phyloP scores from a whole-genome alignment of 441 rosid genomes.

The Brassica balearica region DNA sequence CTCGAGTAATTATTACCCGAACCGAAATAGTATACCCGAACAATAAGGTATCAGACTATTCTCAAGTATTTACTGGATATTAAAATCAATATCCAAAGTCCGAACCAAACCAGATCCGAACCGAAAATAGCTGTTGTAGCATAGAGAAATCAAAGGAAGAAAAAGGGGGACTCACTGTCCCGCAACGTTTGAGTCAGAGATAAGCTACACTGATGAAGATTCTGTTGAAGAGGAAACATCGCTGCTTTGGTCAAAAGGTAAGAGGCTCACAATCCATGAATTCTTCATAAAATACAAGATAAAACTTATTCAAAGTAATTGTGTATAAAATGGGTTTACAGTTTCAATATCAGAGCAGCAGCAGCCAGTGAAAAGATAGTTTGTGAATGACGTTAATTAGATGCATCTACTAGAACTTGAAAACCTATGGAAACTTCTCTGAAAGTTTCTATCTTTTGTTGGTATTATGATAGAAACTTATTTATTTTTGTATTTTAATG shows the following conservation, averaged over 20 bases:
- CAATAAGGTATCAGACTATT: too few relatives aligned
- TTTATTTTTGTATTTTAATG: too few relatives aligned
- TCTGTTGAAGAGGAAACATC: conserved; percentile 70
- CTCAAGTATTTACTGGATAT: too few relatives aligned
- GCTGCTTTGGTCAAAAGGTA: conserved; percentile 86
- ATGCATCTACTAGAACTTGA: too few relatives aligned
- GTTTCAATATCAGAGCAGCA: conserved; percentile 85
- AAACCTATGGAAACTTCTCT: too few relatives aligned
- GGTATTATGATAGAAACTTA: too few relatives aligned
- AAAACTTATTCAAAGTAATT: conserved; percentile 5
- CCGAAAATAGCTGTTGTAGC: background rate
- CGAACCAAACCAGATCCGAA: too few relatives aligned
- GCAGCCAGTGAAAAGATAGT: conserved; percentile 53
- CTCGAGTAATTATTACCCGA: too few relatives aligned
- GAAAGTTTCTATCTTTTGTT: too few relatives aligned
- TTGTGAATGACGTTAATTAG: too few relatives aligned
- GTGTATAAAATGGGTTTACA: conserved; percentile 35
- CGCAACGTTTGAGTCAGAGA: conserved; percentile 55
- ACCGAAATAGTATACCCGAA: too few relatives aligned
- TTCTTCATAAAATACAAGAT: background rate
- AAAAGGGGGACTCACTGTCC: conserved; percentile 33
- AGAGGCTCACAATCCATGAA: conserved; percentile 11
- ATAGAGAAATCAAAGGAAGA: conserved; percentile 33
- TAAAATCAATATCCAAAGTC: too few relatives aligned
- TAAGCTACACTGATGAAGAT: conserved; percentile 77